Conservation (phyloP, 2,329 filamentous ascomycete species). For the Pyrenophora graminea region DNA sequence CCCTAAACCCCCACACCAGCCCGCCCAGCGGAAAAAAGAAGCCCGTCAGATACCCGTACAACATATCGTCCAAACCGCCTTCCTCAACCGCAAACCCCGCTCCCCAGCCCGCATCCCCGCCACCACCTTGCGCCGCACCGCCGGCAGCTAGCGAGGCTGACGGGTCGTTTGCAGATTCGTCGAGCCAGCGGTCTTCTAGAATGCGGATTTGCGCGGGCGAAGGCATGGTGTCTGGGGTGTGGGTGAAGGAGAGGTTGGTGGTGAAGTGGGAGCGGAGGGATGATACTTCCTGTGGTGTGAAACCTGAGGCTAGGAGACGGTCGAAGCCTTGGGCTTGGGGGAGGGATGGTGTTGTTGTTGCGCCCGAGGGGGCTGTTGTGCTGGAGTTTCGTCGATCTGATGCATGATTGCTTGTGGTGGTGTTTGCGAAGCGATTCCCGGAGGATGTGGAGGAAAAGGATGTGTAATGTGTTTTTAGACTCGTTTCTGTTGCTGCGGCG, state of each 20-base stretch:
- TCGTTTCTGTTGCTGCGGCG: slow-evolving; percentile 46
- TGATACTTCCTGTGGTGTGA: slow-evolving; percentile 81
- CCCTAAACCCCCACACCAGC: slow-evolving; percentile 80
- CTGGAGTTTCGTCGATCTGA: slow-evolving; percentile 12
- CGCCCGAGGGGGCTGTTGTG: slow-evolving; percentile 43
- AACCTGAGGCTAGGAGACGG: slow-evolving; percentile 77
- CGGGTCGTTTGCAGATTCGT: slow-evolving; percentile 58
- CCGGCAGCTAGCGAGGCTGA: slow-evolving; percentile 47
- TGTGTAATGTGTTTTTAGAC: slow-evolving; percentile 38
- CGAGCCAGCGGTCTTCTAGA: slow-evolving; percentile 91
- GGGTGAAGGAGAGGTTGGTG: slow-evolving; percentile 77
- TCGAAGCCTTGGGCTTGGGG: slow-evolving; percentile 89
- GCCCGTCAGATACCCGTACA: slow-evolving; percentile 86
- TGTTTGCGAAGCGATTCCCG: slow-evolving; percentile 18
- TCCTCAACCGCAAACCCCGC: slow-evolving; percentile 59
- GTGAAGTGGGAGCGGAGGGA: slow-evolving; percentile 86
- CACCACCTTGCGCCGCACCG: slow-evolving; percentile 15
- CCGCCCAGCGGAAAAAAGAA: slow-evolving; percentile 95
- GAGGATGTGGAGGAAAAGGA: slow-evolving; percentile 5
- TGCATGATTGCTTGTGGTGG: slow-evolving; percentile 9
- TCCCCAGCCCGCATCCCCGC: slow-evolving; percentile 52
- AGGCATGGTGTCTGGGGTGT: slow-evolving; percentile 88
- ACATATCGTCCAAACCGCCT: slow-evolving; percentile 77
- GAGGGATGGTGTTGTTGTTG: slow-evolving; percentile 59
- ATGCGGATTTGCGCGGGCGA: slow-evolving; percentile 72